Conservation (phyloP, 2,329 filamentous ascomycete genomes). For the Fonsecaea erecta region DNA sequence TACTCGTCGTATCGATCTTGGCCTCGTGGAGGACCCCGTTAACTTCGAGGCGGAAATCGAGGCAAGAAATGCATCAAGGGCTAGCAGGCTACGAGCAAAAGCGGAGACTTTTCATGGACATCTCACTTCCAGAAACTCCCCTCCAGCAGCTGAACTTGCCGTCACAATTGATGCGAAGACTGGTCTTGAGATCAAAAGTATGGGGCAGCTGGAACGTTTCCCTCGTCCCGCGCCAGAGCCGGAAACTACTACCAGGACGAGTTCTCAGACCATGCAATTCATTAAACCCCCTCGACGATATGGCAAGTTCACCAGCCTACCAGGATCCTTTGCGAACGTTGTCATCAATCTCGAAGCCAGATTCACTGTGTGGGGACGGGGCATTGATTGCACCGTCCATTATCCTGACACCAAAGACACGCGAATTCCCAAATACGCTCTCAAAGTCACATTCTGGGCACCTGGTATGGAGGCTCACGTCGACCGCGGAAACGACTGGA, state of each 20-base stretch:
- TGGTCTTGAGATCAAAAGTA: constrained; percentile 40
- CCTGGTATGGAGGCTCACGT: constrained; percentile 66
- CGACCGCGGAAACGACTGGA: constrained; percentile 62
- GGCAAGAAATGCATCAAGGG: constrained; percentile 34
- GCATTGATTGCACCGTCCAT: constrained; percentile 67
- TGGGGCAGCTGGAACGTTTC: constrained; percentile 32
- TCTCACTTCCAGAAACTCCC: neutral
- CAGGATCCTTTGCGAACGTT: constrained; percentile 67
- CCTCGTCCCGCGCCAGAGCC: constrained; percentile 24
- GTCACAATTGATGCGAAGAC: constrained; percentile 52
- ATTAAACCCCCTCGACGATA: constrained; percentile 52
- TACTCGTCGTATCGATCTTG: constrained; percentile 46
- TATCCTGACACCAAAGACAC: constrained; percentile 68
- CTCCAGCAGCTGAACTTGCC: constrained; percentile 42
- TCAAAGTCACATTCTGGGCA: constrained; percentile 77
- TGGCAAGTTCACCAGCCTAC: constrained; percentile 68
- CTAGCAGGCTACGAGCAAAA: constrained; percentile 30
- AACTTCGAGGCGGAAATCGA: constrained; percentile 32
- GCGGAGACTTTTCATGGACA: constrained; percentile 34
- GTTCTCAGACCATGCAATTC: constrained; percentile 36
- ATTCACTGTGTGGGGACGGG: constrained; percentile 78
- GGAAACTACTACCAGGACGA: constrained; percentile 19
- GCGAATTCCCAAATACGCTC: constrained; percentile 78
- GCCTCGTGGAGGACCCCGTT: constrained; percentile 37
- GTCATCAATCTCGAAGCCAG: constrained; percentile 69